These are phyloP conservation scores for Claviceps sp. DNA, from an alignment of 2,329 filamentous ascomycete genomes.

Conservation along the genomic window DNA sequence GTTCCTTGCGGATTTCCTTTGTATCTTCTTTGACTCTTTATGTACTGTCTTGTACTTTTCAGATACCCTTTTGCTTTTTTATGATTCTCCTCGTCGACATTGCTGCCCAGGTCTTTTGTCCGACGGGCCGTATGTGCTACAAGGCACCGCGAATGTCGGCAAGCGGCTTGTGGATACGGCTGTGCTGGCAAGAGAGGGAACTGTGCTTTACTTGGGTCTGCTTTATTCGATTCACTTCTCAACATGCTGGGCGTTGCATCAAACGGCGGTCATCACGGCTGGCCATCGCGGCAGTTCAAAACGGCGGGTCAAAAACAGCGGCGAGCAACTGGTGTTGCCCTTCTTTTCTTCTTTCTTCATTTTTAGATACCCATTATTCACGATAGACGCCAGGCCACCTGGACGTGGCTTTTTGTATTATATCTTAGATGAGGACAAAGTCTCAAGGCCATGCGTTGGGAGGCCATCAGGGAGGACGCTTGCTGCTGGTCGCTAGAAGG, in stretches of 20 bases:
- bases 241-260: background rate
- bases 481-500: no score
- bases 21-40: background rate
- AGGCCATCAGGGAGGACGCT: no score
- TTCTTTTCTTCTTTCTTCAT: background rate
- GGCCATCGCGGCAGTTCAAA: background rate
- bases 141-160: background rate
- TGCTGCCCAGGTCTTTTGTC: background rate
- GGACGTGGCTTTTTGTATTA: background rate
- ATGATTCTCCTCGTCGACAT: background rate
- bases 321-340: background rate
- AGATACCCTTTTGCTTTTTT: background rate
- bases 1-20: slow-evolving; percentile 10
- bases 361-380: background rate
- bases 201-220: background rate
- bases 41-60: background rate
- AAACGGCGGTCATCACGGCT: background rate
- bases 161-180: background rate
- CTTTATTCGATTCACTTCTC: background rate
- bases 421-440: no score
- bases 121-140: background rate
- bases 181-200: background rate
- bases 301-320: background rate
- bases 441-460: no score
- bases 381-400: background rate